phyloP scores from a whole-genome alignment of 2,329 filamentous ascomycete genomes.

The Stemphylium vesicarium region DNA sequence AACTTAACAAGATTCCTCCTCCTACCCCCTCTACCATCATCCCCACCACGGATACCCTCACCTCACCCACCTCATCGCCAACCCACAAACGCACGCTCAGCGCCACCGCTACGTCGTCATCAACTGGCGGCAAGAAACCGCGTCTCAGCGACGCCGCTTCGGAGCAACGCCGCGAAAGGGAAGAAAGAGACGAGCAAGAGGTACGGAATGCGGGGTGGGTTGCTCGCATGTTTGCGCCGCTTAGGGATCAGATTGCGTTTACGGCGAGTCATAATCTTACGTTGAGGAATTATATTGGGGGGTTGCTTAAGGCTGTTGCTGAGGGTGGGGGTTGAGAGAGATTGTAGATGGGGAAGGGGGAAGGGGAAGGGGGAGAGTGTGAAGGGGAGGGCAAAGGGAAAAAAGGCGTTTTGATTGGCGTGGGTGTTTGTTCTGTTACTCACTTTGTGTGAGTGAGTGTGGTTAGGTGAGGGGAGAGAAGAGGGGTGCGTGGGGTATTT shows the following conservation, averaged over 20 bases:
- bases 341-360: too few relatives aligned
- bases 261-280: slow-evolving; percentile 70
- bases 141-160: slow-evolving; percentile 40
- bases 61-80: slow-evolving; percentile 30
- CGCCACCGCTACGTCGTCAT: slow-evolving; percentile 16
- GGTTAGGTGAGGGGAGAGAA: too few relatives aligned
- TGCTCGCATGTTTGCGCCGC: slow-evolving; percentile 69
- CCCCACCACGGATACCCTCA: slow-evolving; percentile 33
- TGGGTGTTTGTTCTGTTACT: too few relatives aligned
- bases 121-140: slow-evolving; percentile 53
- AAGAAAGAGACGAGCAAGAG: slow-evolving; percentile 54
- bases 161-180: slow-evolving; percentile 38
- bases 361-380: too few relatives aligned
- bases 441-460: too few relatives aligned
- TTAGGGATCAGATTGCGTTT: slow-evolving; percentile 69
- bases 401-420: too few relatives aligned
- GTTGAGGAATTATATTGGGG: slow-evolving; percentile 48
- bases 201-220: slow-evolving; percentile 67
- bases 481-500: too few relatives aligned
- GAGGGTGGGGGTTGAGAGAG: slow-evolving; percentile 39
- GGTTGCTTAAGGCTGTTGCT: slow-evolving; percentile 45
- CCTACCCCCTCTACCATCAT: slow-evolving; percentile 32
- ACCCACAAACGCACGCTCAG: slow-evolving; percentile 41
- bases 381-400: too few relatives aligned
- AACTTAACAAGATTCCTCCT: slow-evolving; percentile 48